Evolutionary conservation across 2,329 filamentous ascomycete genomes (phyloP), one percentile per base, ranked within the genome.

Genomic region (Bisporella sp.): DNA sequence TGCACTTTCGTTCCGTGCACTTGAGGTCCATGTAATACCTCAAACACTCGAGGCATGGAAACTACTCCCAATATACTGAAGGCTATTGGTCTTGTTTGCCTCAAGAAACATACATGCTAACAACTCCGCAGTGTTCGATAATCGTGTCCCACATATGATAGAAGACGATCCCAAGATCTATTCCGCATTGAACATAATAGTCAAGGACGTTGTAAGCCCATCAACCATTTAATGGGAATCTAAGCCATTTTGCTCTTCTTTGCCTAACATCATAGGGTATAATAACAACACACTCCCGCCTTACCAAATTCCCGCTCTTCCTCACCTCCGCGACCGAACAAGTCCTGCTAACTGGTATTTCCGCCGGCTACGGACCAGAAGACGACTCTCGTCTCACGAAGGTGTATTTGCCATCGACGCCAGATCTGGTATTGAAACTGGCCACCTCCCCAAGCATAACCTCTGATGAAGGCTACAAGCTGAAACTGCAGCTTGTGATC

Each of bases 111-210:
- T 21, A 21, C 21, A 21, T 21, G 21, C 21, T 21, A 21, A 21
- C 21, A 37, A n/a, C 35, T 37, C 35, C 2, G 8, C 8, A n/a
- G 78, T 80, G 68, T 81, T 79, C 64, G 73, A 75, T 58, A 75
- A 79, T 57, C 66, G 77, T n/a, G 75, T 72, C 5, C 71, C 73
- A 41, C 73, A 75, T 57, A 74, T 78, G 66, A 62, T 82, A 35
- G 68, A 69, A n/a, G 72, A 75, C 51, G 73, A 78, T 56, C 74
- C 72, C 64, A 62, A 60, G 5, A 59, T 66, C 6, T 56, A 61
- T n/a, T 66, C 64, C 5, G 64, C 69, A 1, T 54, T 72, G 4
- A 59, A 64, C 35, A 68, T 68, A 5, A 65, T 69, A 28, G 58
- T 67, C 3, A 65, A 68, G 41, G 64, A 69, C 47, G 62, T 69